Evolutionary conservation across 495 filamentous ascomycete species (phyloP), one percentile per base, ranked within the genome.

Genomic region (Talaromyces adpressus): DNA sequence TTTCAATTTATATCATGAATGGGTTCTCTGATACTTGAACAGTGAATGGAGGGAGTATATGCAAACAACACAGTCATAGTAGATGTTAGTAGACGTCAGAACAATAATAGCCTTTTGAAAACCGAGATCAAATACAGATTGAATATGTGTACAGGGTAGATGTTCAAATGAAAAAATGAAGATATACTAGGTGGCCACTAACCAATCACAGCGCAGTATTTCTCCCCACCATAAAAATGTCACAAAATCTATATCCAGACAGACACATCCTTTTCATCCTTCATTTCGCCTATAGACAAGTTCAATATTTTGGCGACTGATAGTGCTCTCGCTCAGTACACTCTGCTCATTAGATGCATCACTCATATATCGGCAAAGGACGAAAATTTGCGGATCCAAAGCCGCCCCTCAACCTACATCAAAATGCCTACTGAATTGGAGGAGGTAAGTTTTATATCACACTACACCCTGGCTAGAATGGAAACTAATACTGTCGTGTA

Each of bases 401-500:
- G 18, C 16, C 11, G 12, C 22, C 52, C 12, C 52, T 56, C 22
- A 36, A 20, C 16, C 25, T 53, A 32, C 29, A 52, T 20, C 61
- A 62, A 30, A 23, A 62, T 62, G 61, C 47, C 61, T 6, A 62
- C 36, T 8, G 61, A 62, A 53, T 22, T 62, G 54, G 61, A 62
- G 61, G 61, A 62, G 23, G 61, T 56, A 30, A 62, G 61, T 62
- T 25, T 14, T 29, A 29, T 25, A 56, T 27, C 22, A 56, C 22
- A 27, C 5, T 4, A 27, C n/a, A 7, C 8, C 30, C 22, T 56
- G 23, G 11, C 22, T 29, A 29, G 23, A 27, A 29, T 27, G 6
- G 23, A 0, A 11, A 30, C 6, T 51, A 12, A 58, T 27, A 25
- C 5, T 23, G 62, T 53, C 6, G 14, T 39, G 29, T 67, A 96